A percentile compares a stretch with the other conserved stretches of the same genome.
phyloP scores from a whole-genome alignment of 2,329 filamentous ascomycete species.

The Aureobasidium sp. region DNA sequence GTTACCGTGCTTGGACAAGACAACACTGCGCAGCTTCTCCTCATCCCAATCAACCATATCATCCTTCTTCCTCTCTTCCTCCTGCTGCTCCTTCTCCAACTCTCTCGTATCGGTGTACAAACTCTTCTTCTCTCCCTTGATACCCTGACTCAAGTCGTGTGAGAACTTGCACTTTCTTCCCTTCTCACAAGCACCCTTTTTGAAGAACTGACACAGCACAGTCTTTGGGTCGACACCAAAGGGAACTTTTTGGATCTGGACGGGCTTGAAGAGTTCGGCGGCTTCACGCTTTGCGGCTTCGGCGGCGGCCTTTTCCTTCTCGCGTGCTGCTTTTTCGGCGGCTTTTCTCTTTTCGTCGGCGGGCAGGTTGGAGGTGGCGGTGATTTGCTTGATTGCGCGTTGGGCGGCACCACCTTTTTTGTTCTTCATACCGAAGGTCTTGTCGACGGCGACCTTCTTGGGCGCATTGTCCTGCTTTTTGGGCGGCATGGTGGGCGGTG shows the following conservation, averaged over 20 bases:
- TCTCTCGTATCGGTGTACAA: slow-evolving; percentile 79
- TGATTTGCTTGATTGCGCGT: slow-evolving; percentile 80
- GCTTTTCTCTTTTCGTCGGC: slow-evolving; percentile 80
- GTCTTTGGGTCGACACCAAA: slow-evolving; percentile 99
- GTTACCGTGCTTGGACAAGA: slow-evolving; percentile 94
- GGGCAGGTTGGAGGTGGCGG: slow-evolving; percentile 67
- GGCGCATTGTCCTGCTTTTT: slow-evolving; percentile 56
- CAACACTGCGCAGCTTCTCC: slow-evolving; percentile 84
- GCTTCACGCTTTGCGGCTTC: slow-evolving; percentile 77
- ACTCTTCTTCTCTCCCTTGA: slow-evolving; percentile 87
- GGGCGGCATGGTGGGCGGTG: slow-evolving; percentile 58
- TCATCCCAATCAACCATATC: slow-evolving; percentile 97
- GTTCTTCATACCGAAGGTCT: slow-evolving; percentile 99
- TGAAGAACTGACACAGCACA: slow-evolving; percentile 91
- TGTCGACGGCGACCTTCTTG: slow-evolving; percentile 72
- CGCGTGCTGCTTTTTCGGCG: slow-evolving; percentile 57
- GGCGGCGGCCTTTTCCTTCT: slow-evolving; percentile 84
- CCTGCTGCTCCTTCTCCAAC: slow-evolving; percentile 61
- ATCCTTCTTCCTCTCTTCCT: slow-evolving; percentile 72
- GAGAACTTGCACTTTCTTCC: slow-evolving; percentile 96
- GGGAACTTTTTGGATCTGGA: slow-evolving; percentile 94
- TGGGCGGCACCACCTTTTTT: slow-evolving; percentile 92
- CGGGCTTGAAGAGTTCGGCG: slow-evolving; percentile 78
- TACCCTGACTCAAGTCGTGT: slow-evolving; percentile 81
- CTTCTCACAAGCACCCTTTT: slow-evolving; percentile 96